These are phyloP conservation scores for Phaeotremella fagi DNA, from an alignment of 768 basidiomycete species.

Conservation along the genomic window DNA sequence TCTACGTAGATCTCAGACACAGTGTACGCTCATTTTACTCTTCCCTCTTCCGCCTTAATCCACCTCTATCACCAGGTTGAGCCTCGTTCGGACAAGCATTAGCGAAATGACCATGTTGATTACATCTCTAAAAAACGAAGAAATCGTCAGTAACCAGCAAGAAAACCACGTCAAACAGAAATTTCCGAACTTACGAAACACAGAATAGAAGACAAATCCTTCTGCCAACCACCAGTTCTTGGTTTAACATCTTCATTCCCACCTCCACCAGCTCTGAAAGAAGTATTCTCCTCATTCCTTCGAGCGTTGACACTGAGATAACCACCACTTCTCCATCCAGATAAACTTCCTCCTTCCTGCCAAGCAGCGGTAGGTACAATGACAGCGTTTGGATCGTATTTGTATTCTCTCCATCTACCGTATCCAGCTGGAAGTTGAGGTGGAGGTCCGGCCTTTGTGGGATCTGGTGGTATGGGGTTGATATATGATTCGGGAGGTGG, in stretches of 20 bases:
- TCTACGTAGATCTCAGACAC: too few relatives aligned
- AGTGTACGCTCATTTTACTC: background rate
- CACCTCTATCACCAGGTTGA: constrained; percentile 85
- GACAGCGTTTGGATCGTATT: constrained; percentile 38
- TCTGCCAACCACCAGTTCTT: constrained; percentile 56
- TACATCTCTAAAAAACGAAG: constrained; percentile 57
- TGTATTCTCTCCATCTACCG: constrained; percentile 57
- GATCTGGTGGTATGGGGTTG: constrained; percentile 67
- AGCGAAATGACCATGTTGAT: constrained; percentile 90
- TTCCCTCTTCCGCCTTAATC: constrained; percentile 50
- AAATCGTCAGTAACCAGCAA: constrained; percentile 5
- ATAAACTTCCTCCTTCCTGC: constrained; percentile 42
- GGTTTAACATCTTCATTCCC: constrained; percentile 17
- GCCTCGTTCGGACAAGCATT: constrained; percentile 88
- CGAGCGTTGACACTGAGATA: constrained; percentile 30
- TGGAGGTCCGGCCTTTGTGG: constrained; percentile 79
- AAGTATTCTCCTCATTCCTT: constrained; percentile 17
- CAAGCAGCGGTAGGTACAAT: constrained; percentile 34
- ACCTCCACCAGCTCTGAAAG: constrained; percentile 19
- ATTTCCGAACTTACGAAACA: constrained; percentile 47
- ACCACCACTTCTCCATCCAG: constrained; percentile 38
- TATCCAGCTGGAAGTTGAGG: constrained; percentile 67
- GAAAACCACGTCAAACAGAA: constrained; percentile 3
- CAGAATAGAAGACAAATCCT: constrained; percentile 44
- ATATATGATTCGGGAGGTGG: constrained; percentile 72